Percentiles rank a stretch among this genome's conserved stretches.
Evolutionary conservation across 306 rosid species (phyloP).

Genomic region (Glycine soja): DNA sequence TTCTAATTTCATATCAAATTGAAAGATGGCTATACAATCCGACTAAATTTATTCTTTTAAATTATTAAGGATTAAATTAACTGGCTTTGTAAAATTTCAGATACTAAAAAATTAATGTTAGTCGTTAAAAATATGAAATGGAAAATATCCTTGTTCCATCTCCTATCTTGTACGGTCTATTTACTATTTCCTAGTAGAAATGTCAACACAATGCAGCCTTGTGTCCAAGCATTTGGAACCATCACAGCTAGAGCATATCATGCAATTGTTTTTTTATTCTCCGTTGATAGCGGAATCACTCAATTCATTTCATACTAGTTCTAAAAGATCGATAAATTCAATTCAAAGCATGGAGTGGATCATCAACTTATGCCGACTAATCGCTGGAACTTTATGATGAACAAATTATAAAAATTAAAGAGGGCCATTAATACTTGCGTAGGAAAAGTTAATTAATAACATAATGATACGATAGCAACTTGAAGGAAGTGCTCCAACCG

Average conservation of each 20-base stretch:
- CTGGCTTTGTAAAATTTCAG: no score
- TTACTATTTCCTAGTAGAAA: not conserved
- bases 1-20: no score
- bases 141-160: no score
- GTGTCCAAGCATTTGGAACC: not conserved
- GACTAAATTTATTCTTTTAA: no score
- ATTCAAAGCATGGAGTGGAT: slow-evolving; percentile 11
- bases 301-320: not conserved
- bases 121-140: no score
- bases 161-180: not conserved
- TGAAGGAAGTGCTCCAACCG: slow-evolving; percentile 12
- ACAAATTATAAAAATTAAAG: not conserved
- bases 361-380: not conserved
- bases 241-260: not conserved
- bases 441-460: not conserved
- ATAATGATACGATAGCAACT: slow-evolving; percentile 19
- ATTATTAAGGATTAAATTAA: no score
- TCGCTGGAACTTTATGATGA: not conserved
- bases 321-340: not conserved
- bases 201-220: not conserved
- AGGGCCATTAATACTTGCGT: not conserved
- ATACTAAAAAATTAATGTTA: no score
- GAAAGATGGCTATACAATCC: no score
- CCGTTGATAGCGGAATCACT: not conserved
- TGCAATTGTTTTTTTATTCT: not conserved